Base-by-base conservation (phyloP, 2,329 filamentous ascomycete genomes). In the Decorospora gaudefroyi region DNA sequence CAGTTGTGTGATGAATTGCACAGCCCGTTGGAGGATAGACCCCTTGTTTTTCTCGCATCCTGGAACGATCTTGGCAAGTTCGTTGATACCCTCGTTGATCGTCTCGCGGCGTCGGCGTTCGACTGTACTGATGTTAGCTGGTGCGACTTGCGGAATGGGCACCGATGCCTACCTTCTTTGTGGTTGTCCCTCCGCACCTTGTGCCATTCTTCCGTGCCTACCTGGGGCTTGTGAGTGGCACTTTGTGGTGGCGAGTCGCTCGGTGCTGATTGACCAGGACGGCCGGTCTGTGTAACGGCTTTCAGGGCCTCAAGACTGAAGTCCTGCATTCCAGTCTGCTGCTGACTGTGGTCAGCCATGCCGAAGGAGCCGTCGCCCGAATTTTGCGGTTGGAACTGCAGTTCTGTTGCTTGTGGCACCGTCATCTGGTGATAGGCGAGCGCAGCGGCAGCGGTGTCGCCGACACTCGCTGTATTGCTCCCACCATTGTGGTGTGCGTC, bases 1-100 rank as follows among this genome's bases (percentile, higher is more conserved):
- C 11, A 99, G 81, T 65, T 96, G 90, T 8, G 85, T 87, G 67
- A 99, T 97, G 75, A 96, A 97, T 53, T 90, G 85, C 7, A 96
- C 92, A 0, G 93, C 90, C 22, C 92, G 88, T 67, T 95, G 88
- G 25, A 99, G 77, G 54, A 99, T 97, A 2, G 90, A 95, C 0
- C 93, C 93, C 74, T 99, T 99, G 77, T 99, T 97, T 79, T 97
- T 99, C 73, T 99, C 93, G 64, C 92, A 96, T 10, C 90, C 90
- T 0, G 93, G 93, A 0, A 99, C 93, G 56, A 99, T 95, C 75
- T 96, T 97, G 57, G 92, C 89, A 19, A 99, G 82, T 72, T 97
- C 93, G 65, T 96, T 97, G 61, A 99, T 99, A 35, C 93, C 93
- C 73, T 99, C 93, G 57, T 99, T 99, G 70, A 99, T 99, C 0